These are phyloP conservation scores for Actinomortierella ambigua DNA, from an alignment of 371 early-diverging fungal species.

Conservation along the genomic window DNA sequence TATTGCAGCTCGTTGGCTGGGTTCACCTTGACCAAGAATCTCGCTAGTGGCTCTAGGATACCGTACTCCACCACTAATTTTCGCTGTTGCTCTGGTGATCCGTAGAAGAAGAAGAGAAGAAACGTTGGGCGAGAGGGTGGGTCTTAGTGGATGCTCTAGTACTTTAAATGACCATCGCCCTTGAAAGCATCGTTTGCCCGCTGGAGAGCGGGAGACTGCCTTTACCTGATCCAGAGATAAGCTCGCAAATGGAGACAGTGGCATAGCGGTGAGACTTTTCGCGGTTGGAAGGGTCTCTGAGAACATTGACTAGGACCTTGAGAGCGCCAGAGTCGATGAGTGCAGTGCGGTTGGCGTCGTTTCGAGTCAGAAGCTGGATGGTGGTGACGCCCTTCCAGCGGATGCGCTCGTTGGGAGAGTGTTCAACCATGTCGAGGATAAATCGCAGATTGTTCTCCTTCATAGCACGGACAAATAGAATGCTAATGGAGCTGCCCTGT, in stretches of 20 bases:
- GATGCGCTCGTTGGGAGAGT: constrained; percentile 50
- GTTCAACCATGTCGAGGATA: constrained; percentile 31
- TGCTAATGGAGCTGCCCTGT: constrained; percentile 57
- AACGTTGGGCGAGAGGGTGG: not conserved
- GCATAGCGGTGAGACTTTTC: constrained; percentile 71
- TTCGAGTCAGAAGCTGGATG: constrained; percentile 71
- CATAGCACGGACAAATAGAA: constrained; percentile 38
- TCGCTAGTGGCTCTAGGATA: constrained; percentile 63
- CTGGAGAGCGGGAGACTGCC: not conserved
- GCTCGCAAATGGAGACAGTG: constrained; percentile 71
- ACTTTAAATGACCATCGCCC: too few species aligned
- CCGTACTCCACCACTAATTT: constrained; percentile 61
- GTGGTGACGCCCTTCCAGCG: constrained; percentile 67
- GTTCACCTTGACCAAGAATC: constrained; percentile 58
- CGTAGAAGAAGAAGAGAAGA: not conserved
- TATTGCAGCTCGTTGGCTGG: constrained; percentile 80
- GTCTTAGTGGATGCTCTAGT: too few species aligned
- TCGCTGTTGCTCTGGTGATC: constrained; percentile 21
- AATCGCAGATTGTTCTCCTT: constrained; percentile 29
- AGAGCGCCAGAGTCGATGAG: constrained; percentile 67
- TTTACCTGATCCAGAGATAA: constrained; percentile 70
- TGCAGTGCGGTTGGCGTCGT: constrained; percentile 63
- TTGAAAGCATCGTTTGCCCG: too few species aligned
- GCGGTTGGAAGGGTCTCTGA: constrained; percentile 60
- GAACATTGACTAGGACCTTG: constrained; percentile 62